phyloP scores from a whole-genome alignment of 75 land plant genomes.

The Picea sitchensis region DNA sequence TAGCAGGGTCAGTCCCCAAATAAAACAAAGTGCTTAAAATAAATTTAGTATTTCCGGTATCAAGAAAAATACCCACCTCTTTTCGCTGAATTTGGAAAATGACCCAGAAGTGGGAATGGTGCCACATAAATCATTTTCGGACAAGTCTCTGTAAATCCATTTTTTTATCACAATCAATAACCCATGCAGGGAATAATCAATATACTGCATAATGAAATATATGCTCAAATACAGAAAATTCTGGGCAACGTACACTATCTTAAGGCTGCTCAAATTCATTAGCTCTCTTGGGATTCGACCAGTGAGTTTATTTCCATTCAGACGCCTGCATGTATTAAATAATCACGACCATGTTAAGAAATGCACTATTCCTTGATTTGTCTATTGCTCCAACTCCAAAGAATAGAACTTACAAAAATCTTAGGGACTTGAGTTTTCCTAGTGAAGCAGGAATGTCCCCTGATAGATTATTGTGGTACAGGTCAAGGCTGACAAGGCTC shows the following conservation, averaged over 20 bases:
- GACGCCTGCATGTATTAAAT: conserved; percentile 29
- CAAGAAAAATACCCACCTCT: conserved; percentile 27
- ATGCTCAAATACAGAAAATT: neutral
- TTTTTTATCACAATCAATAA: too few relatives aligned
- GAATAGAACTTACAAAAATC: conserved; percentile 40
- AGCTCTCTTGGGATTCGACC: conserved; percentile 71
- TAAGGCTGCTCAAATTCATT: conserved; percentile 42
- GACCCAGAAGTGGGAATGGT: conserved; percentile 67
- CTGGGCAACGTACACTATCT: conserved; percentile 43
- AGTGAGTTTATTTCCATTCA: conserved; percentile 51
- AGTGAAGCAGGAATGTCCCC: conserved; percentile 53
- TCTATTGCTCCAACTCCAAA: too few relatives aligned
- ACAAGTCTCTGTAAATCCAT: conserved; percentile 44
- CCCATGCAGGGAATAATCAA: too few relatives aligned
- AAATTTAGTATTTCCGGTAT: too few relatives aligned
- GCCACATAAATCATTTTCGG: conserved; percentile 59
- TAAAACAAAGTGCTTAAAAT: too few relatives aligned
- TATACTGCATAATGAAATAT: neutral
- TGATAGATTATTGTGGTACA: conserved; percentile 54
- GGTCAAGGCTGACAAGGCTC: conserved; percentile 44
- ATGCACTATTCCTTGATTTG: too few relatives aligned
- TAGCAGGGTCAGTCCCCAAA: neutral
- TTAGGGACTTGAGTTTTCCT: conserved; percentile 34
- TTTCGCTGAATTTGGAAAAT: conserved; percentile 48
- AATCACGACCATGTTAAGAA: too few relatives aligned